A percentile compares a stretch with the other conserved stretches of the same genome.
Conservation (phyloP, 441 rosid species). For the Mallotus repandus region DNA sequence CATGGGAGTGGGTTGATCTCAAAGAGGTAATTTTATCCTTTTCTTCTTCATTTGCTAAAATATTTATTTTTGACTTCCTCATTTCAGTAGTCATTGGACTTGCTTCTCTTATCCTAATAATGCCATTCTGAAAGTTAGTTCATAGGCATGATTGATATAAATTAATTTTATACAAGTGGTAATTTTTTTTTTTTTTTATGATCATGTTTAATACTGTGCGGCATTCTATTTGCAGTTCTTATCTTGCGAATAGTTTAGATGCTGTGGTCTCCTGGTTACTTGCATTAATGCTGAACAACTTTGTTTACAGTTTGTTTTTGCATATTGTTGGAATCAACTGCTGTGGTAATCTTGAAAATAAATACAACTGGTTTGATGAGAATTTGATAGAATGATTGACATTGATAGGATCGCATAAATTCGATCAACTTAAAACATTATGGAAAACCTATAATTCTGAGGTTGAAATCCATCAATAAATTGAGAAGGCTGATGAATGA, state of each 20-base stretch:
- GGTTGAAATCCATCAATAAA: background rate
- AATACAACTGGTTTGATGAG: background rate
- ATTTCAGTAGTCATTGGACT: background rate
- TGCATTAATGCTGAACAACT: no score
- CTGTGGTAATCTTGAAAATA: slow-evolving; percentile 1
- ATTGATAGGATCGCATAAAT: background rate
- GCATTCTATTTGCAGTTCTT: background rate
- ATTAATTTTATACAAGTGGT: background rate
- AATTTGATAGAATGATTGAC: background rate
- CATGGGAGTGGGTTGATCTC: slow-evolving; percentile 95
- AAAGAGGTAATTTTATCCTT: slow-evolving; percentile 55
- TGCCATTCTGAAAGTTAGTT: background rate
- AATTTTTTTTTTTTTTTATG: background rate
- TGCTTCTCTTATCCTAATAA: background rate
- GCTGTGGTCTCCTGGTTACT: background rate
- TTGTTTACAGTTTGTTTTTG: no score
- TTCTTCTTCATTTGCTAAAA: background rate
- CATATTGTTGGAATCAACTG: background rate
- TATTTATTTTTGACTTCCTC: background rate
- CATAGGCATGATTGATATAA: background rate
- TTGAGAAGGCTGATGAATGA: slow-evolving; percentile 2
- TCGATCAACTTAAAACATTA: background rate
- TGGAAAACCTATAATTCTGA: background rate
- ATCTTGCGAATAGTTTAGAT: background rate
- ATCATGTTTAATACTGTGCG: background rate